Base-by-base conservation (phyloP, 2,329 filamentous ascomycete species). In the Pseudodiploospora longispora region DNA sequence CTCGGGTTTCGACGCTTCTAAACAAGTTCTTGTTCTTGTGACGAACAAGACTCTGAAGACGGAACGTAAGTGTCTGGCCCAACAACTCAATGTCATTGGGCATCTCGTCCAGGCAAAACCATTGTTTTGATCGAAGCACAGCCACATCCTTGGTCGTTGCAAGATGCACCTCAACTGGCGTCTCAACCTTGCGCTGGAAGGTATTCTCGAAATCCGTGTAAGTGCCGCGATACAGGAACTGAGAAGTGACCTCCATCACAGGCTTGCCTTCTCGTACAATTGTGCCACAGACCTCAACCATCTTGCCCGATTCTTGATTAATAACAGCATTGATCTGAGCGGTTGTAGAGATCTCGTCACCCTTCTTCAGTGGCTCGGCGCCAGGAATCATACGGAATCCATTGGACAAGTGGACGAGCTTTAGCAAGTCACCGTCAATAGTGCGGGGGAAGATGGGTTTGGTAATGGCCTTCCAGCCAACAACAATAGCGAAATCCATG, bases 251-350 rank as follows among this genome's bases (percentile, higher is more conserved):
- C 62, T 98, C 89, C 93, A 98, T 98, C 50, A 98, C 88, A 5
- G 89, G 76, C 63, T 86, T 67, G 28, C 85, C 85, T 43, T 90
- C 81, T 36, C 93, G 85, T 43, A 78, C 84, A 58, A 98, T 95
- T 5, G 93, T 98, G 50, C 93, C 93, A 59, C 90, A 96, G n/a
- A 98, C 91, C 68, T 98, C 94, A 12, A 98, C 94, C 90, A 98
- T 96, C 76, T 98, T 98, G 39, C 93, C 93, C 48, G 93, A 89
- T 10, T 95, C 89, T 65, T 98, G 90, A 71, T 97, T 98, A 72
- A 98, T 85, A 58, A 98, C 89, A 10, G 93, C 89, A 57, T 98
- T 97, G 70, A 98, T 87, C 64, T 94, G 89, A 36, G 93, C 93
- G 44, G 87, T 95, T 3, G 93, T 97, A 50, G 88, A 83, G 19